Evolutionary conservation across 202 grass and related monocot species (phyloP), one percentile per base, ranked within the genome.

Genomic region (Dendrocalamus latiflorus): DNA sequence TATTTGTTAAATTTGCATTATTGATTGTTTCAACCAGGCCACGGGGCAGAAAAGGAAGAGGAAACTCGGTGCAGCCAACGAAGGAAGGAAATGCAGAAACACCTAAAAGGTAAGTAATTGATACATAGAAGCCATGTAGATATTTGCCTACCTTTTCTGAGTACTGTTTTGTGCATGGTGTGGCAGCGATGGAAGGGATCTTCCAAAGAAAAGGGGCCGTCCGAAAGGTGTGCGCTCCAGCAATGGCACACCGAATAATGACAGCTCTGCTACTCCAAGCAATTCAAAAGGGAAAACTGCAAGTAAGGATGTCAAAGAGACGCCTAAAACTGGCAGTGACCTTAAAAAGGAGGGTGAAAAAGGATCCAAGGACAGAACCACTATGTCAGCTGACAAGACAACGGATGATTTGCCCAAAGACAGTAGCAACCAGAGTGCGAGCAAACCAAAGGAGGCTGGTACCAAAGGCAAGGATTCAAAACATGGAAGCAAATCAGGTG

Each of bases 131-230:
- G 28, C 20, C 5, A 55, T 33, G 16, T 66, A 8, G 58, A 73
- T 20, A 79, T 53, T 45, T 76, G 5, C 33, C 12, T 83, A 24
- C 43, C 36, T 74, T 69, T 70, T 72, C 74, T 83, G 56, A 82
- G 10, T 14, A 45, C 12, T 60, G 43, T 84, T 74, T 51, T 90
- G 42, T 81, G 66, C 61, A 79, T 80, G 39, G 47, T 80, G n/a
- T 76, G 25, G 20, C 86, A 89, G 86, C 55, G 77, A 80, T 61
- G 72, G 64, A 62, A 66, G n/a, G 57, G 84, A 87, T 61, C 39
- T 60, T 72, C 81, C 69, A 70, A 86, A 85, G 56, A 86, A 75
- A 60, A 91, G 83, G 65, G 89, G 92, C 39, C 85, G 92, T 26
- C 85, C 92, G 6, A 91, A 90, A 84, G 85, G 87, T 68, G 38